Evolutionary conservation across 129 eudicot species (phyloP), one percentile per base, ranked within the genome.

Genomic region (Calendula officinalis): DNA sequence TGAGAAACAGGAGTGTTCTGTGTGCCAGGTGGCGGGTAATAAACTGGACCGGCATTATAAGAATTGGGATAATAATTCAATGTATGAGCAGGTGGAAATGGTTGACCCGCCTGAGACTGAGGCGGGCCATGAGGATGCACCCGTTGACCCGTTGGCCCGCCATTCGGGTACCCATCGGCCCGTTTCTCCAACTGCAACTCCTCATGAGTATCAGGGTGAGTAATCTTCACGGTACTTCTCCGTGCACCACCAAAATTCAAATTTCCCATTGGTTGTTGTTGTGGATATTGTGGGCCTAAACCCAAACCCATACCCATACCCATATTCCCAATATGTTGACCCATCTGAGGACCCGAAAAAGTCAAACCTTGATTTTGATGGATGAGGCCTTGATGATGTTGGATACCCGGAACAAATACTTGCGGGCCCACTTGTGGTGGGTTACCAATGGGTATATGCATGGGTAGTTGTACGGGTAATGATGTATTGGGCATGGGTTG

Each of bases 141-240:
- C 77, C 86, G 62, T 34, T 82, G 75, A 37, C 47, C 90, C 1
- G 88, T 69, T 16, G 86, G 65, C 32, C 81, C 78, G 53, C 78
- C 64, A 56, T 83, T 83, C 13, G 11, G 36, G 55, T 45, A 54
- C n/a, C 56, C 67, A 41, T 78, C 84, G 4, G 64, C 57, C 64
- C 77, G 64, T 66, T 66, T 74, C 55, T 79, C 94, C 6, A 92
- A 78, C 60, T 76, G 85, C 73, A 92, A 71, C 73, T 88, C 98
- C 73, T 92, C 96, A 38, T 66, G 96, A 41, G 98, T 92, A 1
- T 85, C 87, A 3, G 98, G 98, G 54, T 92, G 89, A 73, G 98
- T 92, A 40, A 92, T 92, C 91, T 92, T 92, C 47, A 92, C 97
- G 8, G 84, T 40, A 22, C 30, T 22, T 72, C 72, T 85, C 35